These are phyloP conservation scores for Hagleromyces aurorensis DNA, from an alignment of 805 yeast genomes.

Conservation along the genomic window DNA sequence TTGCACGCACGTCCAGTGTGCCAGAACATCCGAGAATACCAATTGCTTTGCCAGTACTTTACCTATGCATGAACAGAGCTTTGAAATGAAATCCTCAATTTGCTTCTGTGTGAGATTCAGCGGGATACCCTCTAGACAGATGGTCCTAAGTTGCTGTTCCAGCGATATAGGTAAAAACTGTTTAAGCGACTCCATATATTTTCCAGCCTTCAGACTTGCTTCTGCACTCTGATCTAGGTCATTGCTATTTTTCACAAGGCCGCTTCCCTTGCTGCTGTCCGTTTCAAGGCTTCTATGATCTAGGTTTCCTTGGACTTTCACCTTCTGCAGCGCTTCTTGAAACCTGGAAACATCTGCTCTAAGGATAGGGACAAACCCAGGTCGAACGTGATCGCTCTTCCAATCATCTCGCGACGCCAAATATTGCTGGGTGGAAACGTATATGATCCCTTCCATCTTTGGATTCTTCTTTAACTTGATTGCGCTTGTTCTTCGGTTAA, in stretches of 20 bases:
- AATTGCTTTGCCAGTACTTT: no score
- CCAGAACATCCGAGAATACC: constrained; percentile 3
- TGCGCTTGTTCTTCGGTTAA: constrained; percentile 1
- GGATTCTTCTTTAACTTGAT: constrained; percentile 1
- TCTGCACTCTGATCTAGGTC: background rate
- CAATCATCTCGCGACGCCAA: constrained; percentile 15
- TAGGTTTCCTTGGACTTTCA: background rate
- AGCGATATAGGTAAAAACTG: constrained; percentile 23
- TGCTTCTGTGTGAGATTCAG: constrained; percentile 6
- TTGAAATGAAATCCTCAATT: constrained; percentile 10
- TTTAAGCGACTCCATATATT: constrained; percentile 8
- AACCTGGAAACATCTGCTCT: constrained; percentile 19
- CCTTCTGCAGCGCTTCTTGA: constrained; percentile 8
- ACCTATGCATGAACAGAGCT: no score
- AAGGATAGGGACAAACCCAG: constrained; percentile 24
- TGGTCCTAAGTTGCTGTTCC: constrained; percentile 21
- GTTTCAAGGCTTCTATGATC: background rate
- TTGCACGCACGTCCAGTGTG: constrained; percentile 12
- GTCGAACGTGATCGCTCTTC: constrained; percentile 17
- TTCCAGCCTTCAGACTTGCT: constrained; percentile 1
- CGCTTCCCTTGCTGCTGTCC: background rate
- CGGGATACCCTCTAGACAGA: constrained; percentile 17
- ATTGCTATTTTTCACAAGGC: constrained; percentile 1
- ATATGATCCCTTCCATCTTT: constrained; percentile 19
- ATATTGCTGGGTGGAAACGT: constrained; percentile 24